Conservation (phyloP, 2,329 filamentous ascomycete species). For the Exophiala xenobiotica region DNA sequence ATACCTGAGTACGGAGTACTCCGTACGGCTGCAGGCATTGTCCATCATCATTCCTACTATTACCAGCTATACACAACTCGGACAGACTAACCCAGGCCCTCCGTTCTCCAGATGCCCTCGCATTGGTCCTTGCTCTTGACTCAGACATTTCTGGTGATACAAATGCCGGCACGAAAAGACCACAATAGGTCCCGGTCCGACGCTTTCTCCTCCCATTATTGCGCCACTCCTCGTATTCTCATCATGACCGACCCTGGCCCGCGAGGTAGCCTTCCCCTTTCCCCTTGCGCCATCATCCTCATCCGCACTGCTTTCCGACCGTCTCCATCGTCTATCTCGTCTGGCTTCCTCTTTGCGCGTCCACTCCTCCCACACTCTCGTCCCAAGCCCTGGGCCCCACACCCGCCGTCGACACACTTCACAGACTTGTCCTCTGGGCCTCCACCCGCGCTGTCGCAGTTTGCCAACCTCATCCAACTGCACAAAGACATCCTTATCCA, state of each 20-base stretch:
- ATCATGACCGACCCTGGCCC: not conserved
- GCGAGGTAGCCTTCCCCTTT: conserved; percentile 26
- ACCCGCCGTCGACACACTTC: conserved; percentile 78
- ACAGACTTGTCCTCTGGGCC: conserved; percentile 80
- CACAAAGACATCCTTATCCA: conserved; percentile 85
- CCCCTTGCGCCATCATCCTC: conserved; percentile 9
- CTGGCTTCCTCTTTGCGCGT: conserved; percentile 54
- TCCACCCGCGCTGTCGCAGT: conserved; percentile 82
- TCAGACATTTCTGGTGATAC: conserved; percentile 48
- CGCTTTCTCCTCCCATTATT: conserved; percentile 6
- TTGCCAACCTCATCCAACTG: conserved; percentile 73
- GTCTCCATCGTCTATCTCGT: conserved; percentile 27
- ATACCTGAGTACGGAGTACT: too few species aligned
- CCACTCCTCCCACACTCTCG: conserved; percentile 78
- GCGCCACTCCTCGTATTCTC: not conserved
- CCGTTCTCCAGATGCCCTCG: conserved; percentile 20
- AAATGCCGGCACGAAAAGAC: conserved; percentile 51
- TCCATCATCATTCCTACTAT: too few species aligned
- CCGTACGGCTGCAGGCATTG: too few species aligned
- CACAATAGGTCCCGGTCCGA: conserved; percentile 37
- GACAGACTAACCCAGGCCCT: conserved; percentile 15
- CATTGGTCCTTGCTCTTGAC: conserved; percentile 29
- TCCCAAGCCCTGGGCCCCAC: conserved; percentile 85
- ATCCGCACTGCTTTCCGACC: conserved; percentile 13
- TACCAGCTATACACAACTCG: conserved; percentile 24